These are phyloP conservation scores for Cercospora sesami DNA, from an alignment of 2,329 filamentous ascomycete species.

Conservation along the genomic window DNA sequence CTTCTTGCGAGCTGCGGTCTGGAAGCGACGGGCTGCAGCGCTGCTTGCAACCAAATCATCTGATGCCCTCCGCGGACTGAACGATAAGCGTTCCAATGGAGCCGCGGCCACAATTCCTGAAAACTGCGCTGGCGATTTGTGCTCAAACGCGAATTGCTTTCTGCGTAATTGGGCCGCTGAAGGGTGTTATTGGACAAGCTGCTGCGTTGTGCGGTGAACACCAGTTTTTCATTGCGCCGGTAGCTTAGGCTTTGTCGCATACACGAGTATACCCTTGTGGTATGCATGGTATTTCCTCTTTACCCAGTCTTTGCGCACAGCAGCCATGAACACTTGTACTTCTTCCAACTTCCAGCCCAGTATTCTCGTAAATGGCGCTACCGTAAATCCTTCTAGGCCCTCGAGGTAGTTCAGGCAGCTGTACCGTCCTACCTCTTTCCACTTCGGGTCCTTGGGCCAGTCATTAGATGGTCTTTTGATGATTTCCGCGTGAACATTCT, in stretches of 20 bases:
- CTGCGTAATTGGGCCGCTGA: background rate
- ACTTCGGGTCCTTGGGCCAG: constrained; percentile 34
- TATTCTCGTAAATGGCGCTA: constrained; percentile 46
- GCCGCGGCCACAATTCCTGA: background rate
- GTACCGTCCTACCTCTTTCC: constrained; percentile 23
- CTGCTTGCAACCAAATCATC: no score
- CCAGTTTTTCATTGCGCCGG: background rate
- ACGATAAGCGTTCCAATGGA: background rate
- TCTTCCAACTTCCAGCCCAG: constrained; percentile 46
- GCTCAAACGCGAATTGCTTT: background rate
- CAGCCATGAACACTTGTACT: constrained; percentile 7
- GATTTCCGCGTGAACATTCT: constrained; percentile 29
- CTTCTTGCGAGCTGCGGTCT: background rate
- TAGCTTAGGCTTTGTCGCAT: constrained; percentile 11
- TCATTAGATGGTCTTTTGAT: constrained; percentile 33
- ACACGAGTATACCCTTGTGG: constrained; percentile 25
- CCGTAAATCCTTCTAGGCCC: constrained; percentile 34
- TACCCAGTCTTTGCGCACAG: constrained; percentile 11
- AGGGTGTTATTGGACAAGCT: background rate
- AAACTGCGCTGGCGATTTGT: background rate
- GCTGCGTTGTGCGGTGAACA: background rate
- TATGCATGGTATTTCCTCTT: constrained; percentile 28
- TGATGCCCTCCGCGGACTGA: background rate
- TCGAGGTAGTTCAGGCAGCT: constrained; percentile 27
- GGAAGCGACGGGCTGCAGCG: background rate